phyloP scores from a whole-genome alignment of 2,329 filamentous ascomycete genomes.

The Penicillium corylophilum region DNA sequence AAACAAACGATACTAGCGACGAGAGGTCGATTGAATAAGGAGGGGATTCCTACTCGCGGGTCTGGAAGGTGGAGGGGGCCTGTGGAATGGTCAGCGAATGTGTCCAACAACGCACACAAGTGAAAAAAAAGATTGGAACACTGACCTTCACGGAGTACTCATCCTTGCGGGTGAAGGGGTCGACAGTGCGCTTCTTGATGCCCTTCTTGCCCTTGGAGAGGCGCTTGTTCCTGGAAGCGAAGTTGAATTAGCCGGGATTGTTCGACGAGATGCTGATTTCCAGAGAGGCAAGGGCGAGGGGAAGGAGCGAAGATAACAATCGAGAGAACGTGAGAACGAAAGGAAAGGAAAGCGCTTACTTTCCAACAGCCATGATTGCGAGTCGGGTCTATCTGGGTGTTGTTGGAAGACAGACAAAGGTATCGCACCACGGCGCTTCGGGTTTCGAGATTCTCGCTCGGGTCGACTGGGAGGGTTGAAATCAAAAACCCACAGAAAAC shows the following conservation, averaged over 20 bases:
- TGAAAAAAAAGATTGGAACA: constrained; percentile 1
- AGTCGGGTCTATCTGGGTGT: constrained; percentile 49
- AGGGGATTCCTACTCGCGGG: constrained; percentile 77
- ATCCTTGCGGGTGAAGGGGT: constrained; percentile 98
- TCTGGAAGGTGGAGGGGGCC: constrained; percentile 93
- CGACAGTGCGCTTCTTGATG: constrained; percentile 98
- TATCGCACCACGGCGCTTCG: constrained; percentile 41
- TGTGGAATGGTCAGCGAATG: constrained; percentile 37
- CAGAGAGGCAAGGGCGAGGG: constrained; percentile 2
- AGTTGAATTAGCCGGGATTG: constrained; percentile 14
- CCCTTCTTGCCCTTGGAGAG: constrained; percentile 99
- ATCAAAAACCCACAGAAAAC: constrained; percentile 48
- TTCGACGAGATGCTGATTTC: constrained; percentile 8
- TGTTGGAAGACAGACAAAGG: constrained; percentile 43
- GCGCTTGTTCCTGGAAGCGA: constrained; percentile 84
- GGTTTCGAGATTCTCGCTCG: constrained; percentile 38
- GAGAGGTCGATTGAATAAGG: constrained; percentile 4
- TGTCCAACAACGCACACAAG: neutral
- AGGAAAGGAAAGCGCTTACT: constrained; percentile 51
- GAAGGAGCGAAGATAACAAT: constrained; percentile 4
- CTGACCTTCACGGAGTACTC: constrained; percentile 96
- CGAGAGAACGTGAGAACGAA: constrained; percentile 1
- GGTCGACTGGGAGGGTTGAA: constrained; percentile 37
- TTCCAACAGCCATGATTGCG: constrained; percentile 81
- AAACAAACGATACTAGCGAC: neutral